Evolutionary conservation across 2,329 filamentous ascomycete species (phyloP).

Genomic region (Daldinia sp.): DNA sequence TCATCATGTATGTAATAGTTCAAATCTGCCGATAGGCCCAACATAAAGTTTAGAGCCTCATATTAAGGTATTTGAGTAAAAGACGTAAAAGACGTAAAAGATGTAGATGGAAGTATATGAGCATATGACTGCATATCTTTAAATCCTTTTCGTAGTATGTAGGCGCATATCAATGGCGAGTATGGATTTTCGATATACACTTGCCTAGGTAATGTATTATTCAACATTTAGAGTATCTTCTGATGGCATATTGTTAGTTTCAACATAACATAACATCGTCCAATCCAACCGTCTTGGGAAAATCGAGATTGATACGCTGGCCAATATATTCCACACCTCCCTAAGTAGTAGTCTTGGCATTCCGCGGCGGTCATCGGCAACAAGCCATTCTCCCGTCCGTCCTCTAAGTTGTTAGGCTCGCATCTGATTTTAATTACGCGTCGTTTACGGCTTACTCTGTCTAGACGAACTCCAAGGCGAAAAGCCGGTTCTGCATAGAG

Average conservation of each 20-base stretch:
- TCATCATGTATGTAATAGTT: slow-evolving; percentile 19
- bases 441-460: slow-evolving; percentile 32
- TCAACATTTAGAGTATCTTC: not conserved
- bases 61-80: not conserved
- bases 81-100: no score
- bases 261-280: not conserved
- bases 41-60: slow-evolving; percentile 16
- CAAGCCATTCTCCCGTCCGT: slow-evolving; percentile 18
- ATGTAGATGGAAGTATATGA: not conserved
- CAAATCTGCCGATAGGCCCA: slow-evolving; percentile 8
- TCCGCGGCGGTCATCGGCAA: slow-evolving; percentile 30
- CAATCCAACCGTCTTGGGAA: slow-evolving; percentile 23
- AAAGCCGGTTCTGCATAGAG: slow-evolving; percentile 29
- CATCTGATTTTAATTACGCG: slow-evolving; percentile 31
- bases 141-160: no score
- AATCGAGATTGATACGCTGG: slow-evolving; percentile 36
- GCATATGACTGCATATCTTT: not conserved
- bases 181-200: not conserved
- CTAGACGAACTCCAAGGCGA: slow-evolving; percentile 13
- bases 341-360: slow-evolving; percentile 32
- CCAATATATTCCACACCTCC: slow-evolving; percentile 38
- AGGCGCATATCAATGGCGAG: not conserved
- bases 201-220: not conserved
- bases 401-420: slow-evolving; percentile 20
- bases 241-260: not conserved